Evolutionary conservation across 306 rosid genomes (phyloP).

Genomic region (Prinsepia uniflora): DNA sequence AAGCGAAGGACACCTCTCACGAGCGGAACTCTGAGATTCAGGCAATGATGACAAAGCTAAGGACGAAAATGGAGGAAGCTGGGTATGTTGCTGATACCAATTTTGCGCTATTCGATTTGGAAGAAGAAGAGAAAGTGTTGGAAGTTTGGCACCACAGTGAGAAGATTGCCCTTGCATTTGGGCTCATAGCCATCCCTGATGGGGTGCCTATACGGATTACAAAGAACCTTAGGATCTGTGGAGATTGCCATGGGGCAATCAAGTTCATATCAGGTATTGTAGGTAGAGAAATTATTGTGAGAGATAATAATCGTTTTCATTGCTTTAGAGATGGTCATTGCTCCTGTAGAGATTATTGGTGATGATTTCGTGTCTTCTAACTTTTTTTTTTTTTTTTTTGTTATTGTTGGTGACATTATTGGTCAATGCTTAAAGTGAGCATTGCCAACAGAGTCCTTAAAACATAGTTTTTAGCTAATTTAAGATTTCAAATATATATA

Average conservation of each 20-base stretch:
- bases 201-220: constrained; percentile 56
- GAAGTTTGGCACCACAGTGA: constrained; percentile 84
- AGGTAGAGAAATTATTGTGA: constrained; percentile 60
- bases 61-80: constrained; percentile 55
- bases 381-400: background rate
- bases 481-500: too few species aligned
- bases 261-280: constrained; percentile 57
- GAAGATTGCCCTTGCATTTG: constrained; percentile 77
- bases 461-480: too few species aligned
- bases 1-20: constrained; percentile 69
- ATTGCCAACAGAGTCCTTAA: too few species aligned
- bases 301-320: constrained; percentile 72
- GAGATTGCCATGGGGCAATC: constrained; percentile 43
- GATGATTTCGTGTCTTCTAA: constrained; percentile 10
- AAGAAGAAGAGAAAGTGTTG: constrained; percentile 69
- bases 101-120: constrained; percentile 65
- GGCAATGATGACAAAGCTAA: constrained; percentile 52
- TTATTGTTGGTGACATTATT: too few species aligned
- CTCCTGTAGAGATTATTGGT: constrained; percentile 73
- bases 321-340: constrained; percentile 53
- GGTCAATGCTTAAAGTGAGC: too few species aligned
- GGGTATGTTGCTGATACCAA: constrained; percentile 64
- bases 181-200: constrained; percentile 66
- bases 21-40: constrained; percentile 65
- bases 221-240: constrained; percentile 55